Percentiles rank a stretch among this genome's conserved stretches.
Conservation (phyloP, 495 filamentous ascomycete species). For the Lasiosphaeria miniovina region DNA sequence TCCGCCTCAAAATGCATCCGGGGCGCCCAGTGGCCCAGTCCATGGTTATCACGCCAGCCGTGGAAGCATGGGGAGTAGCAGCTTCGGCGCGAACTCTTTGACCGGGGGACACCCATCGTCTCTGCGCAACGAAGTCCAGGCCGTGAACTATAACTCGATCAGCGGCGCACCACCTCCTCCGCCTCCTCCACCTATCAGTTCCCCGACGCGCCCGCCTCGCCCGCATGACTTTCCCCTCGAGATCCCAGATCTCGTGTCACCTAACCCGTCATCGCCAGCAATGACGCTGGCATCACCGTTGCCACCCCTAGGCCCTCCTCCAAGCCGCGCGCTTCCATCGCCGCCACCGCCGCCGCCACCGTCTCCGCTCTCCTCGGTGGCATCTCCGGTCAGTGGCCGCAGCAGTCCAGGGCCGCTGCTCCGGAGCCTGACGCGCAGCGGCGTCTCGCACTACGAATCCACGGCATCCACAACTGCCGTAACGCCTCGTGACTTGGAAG, state of each 20-base stretch:
- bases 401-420: background rate
- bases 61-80: conserved; percentile 11
- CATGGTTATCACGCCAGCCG: background rate
- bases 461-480: too few species aligned
- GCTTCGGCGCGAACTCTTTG: background rate
- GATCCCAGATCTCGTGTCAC: conserved; percentile 31
- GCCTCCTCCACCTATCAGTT: conserved; percentile 7
- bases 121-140: conserved; percentile 19
- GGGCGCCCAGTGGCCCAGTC: background rate
- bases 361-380: background rate
- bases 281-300: conserved; percentile 3
- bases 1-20: conserved; percentile 5
- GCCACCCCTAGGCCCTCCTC: conserved; percentile 14
- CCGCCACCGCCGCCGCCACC: conserved; percentile 4
- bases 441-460: background rate
- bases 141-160: background rate
- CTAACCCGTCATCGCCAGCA: conserved; percentile 6
- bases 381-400: background rate
- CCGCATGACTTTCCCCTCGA: conserved; percentile 32
- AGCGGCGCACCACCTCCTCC: background rate
- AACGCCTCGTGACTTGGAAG: background rate
- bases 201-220: conserved; percentile 29
- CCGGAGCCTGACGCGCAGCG: background rate
- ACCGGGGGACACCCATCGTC: conserved; percentile 16
- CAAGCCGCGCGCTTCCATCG: conserved; percentile 20